These are phyloP conservation scores for Suillus lakei DNA, from an alignment of 768 basidiomycete genomes.

Conservation along the genomic window DNA sequence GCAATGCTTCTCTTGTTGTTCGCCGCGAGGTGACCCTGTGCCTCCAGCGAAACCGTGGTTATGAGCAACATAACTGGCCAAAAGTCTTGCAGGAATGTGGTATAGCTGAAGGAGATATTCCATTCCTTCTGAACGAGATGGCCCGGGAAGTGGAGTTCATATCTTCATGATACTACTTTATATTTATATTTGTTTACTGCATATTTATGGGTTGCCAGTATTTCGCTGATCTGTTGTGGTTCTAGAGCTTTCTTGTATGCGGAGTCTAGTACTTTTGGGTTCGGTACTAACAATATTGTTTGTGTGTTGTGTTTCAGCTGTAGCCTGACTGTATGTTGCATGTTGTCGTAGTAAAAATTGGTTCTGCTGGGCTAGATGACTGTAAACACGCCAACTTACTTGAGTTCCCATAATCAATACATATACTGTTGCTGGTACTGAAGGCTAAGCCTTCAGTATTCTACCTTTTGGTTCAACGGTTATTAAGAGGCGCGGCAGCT, in stretches of 20 bases:
- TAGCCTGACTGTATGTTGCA: neutral
- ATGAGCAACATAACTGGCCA: constrained; percentile 34
- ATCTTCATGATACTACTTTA: no score
- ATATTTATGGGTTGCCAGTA: neutral
- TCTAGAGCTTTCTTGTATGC: neutral
- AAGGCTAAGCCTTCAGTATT: no score
- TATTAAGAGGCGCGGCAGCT: no score
- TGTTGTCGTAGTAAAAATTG: neutral
- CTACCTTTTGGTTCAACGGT: no score
- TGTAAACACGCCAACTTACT: no score
- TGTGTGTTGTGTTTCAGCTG: neutral
- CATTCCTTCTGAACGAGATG: constrained; percentile 32
- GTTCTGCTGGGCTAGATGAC: no score
- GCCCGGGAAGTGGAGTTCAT: constrained; percentile 26
- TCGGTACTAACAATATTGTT: neutral
- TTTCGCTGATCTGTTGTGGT: neutral
- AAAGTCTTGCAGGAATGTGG: constrained; percentile 26
- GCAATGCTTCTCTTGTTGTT: constrained; percentile 21
- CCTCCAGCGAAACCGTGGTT: constrained; percentile 26
- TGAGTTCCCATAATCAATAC: no score
- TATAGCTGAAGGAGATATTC: constrained; percentile 19
- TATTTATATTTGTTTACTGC: neutral
- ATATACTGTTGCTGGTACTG: no score
- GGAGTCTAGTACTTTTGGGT: neutral
- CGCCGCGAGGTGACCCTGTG: constrained; percentile 27